Evolutionary conservation across 2,329 filamentous ascomycete genomes (phyloP).

Genomic region (Metarhizium humberi): DNA sequence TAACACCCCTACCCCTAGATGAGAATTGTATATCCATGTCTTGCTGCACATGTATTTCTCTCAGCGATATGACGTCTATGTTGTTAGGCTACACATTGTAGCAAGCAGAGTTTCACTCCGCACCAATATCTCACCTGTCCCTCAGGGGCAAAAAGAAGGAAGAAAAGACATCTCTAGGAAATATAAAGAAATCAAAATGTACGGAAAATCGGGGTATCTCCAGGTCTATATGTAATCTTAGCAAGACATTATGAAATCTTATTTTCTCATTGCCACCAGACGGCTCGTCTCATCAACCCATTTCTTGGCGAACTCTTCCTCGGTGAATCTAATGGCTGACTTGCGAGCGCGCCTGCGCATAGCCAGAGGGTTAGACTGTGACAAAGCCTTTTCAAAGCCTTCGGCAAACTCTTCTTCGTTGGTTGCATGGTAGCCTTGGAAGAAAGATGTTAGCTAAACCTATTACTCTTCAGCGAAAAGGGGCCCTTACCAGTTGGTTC

Average conservation of each 20-base stretch:
- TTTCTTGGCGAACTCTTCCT: constrained; percentile 70
- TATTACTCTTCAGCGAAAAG: not conserved
- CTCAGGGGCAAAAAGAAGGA: too few relatives aligned
- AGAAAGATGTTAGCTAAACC: not conserved
- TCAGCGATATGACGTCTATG: too few relatives aligned
- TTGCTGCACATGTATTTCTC: constrained; percentile 1
- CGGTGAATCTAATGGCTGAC: constrained; percentile 78
- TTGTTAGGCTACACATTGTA: too few relatives aligned
- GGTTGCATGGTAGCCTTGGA: constrained; percentile 71
- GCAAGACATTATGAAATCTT: constrained; percentile 9
- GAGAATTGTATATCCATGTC: not conserved
- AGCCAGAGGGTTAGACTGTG: constrained; percentile 59
- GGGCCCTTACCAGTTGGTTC: constrained; percentile 59
- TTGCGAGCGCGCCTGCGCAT: constrained; percentile 68
- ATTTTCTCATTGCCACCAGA: constrained; percentile 45
- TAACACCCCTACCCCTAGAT: not conserved
- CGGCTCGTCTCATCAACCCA: constrained; percentile 71
- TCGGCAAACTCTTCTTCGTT: constrained; percentile 70
- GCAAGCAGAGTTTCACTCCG: too few relatives aligned
- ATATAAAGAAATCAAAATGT: not conserved
- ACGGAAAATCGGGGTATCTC: constrained; percentile 25
- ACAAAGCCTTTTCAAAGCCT: constrained; percentile 69
- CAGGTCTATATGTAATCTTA: constrained; percentile 17
- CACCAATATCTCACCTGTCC: too few relatives aligned
- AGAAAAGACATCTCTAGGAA: too few relatives aligned